Percentiles rank a stretch among this genome's conserved stretches.
Conservation (phyloP, 495 filamentous ascomycete genomes). For the Cenococcum geophilum region DNA sequence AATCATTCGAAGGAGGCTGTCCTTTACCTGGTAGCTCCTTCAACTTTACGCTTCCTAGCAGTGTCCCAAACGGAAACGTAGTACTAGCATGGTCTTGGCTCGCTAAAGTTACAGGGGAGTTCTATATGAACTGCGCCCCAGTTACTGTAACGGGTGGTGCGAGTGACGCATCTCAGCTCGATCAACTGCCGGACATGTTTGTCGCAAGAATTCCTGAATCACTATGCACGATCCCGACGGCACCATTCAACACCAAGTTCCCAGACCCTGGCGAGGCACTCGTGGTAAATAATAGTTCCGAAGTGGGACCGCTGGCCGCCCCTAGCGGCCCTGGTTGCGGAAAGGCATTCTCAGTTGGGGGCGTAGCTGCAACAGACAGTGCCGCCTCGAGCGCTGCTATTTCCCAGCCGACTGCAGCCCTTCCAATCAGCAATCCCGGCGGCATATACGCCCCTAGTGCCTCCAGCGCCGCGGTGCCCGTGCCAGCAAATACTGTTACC, state of each 20-base stretch:
- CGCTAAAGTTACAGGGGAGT: constrained; percentile 46
- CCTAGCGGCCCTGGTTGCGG: neutral
- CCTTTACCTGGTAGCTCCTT: constrained; percentile 45
- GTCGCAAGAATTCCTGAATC: constrained; percentile 47
- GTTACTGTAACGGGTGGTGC: constrained; percentile 47
- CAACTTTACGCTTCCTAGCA: constrained; percentile 51
- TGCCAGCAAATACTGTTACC: neutral
- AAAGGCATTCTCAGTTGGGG: neutral
- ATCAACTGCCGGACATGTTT: constrained; percentile 50
- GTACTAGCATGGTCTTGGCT: constrained; percentile 58
- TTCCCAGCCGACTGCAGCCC: neutral
- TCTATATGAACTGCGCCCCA: constrained; percentile 58
- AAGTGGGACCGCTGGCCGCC: neutral
- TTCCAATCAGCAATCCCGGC: constrained; percentile 13
- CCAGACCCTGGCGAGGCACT: constrained; percentile 25
- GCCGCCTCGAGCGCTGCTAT: neutral
- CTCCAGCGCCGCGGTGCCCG: neutral
- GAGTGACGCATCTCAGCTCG: constrained; percentile 27
- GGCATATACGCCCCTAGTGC: constrained; percentile 27
- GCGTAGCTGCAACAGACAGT: neutral
- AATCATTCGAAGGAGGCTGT: constrained; percentile 58
- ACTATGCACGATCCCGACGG: constrained; percentile 13
- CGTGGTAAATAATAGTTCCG: neutral
- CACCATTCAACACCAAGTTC: constrained; percentile 14
- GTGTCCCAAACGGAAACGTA: constrained; percentile 50